phyloP scores from a whole-genome alignment of 805 yeast genomes.

The Teunomyces kruisii region DNA sequence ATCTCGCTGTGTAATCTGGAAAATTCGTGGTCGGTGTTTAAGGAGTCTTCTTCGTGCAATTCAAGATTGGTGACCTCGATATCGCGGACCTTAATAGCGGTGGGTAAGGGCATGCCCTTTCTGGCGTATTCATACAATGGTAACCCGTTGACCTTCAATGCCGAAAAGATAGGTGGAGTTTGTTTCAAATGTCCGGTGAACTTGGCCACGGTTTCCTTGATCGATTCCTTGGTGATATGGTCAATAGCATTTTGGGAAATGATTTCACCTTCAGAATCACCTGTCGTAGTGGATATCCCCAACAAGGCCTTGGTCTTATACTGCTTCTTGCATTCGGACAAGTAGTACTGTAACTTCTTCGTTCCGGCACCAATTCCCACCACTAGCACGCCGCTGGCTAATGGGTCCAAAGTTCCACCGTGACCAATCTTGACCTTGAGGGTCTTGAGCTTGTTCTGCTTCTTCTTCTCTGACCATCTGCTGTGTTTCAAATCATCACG shows the following conservation, averaged over 20 bases:
- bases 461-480: slow-evolving; percentile 45
- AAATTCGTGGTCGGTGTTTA: slow-evolving; percentile 58
- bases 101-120: slow-evolving; percentile 79
- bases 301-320: slow-evolving; percentile 83
- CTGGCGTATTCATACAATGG: slow-evolving; percentile 94
- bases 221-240: slow-evolving; percentile 55
- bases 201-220: slow-evolving; percentile 52
- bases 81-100: slow-evolving; percentile 73
- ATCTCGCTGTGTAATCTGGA: slow-evolving; percentile 40
- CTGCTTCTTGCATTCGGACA: slow-evolving; percentile 72
- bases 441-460: slow-evolving; percentile 50
- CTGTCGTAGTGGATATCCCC: slow-evolving; percentile 91
- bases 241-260: slow-evolving; percentile 54
- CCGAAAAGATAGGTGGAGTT: slow-evolving; percentile 94
- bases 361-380: slow-evolving; percentile 94
- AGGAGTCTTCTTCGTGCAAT: slow-evolving; percentile 51
- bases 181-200: slow-evolving; percentile 83
- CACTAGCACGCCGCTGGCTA: slow-evolving; percentile 92
- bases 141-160: slow-evolving; percentile 90
- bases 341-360: slow-evolving; percentile 67
- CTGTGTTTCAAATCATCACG: slow-evolving; percentile 38
- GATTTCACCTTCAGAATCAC: slow-evolving; percentile 87
- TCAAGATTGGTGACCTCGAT: slow-evolving; percentile 59
- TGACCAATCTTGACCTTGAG: slow-evolving; percentile 89
- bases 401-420: slow-evolving; percentile 96